Conservation (phyloP, 2,329 filamentous ascomycete species). For the Penicillium aurantiogriseum region DNA sequence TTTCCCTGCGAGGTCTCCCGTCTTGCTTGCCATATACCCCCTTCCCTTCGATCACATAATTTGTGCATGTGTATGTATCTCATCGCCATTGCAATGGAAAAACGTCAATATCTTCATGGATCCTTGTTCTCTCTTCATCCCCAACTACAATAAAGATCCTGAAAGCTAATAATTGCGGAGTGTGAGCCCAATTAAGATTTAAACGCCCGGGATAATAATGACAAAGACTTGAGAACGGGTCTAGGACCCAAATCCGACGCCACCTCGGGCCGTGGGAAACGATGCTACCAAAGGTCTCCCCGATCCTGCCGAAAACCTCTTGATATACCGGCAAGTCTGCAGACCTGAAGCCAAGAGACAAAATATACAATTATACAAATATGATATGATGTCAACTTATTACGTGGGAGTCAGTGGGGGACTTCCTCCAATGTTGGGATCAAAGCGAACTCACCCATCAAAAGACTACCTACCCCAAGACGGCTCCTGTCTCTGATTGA, state of each 20-base stretch:
- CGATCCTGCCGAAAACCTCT: neutral
- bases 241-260: neutral
- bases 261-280: neutral
- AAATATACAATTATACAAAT: neutral
- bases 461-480: neutral
- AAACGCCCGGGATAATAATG: too few relatives aligned
- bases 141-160: neutral
- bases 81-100: conserved; percentile 2
- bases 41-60: conserved; percentile 21
- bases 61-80: conserved; percentile 13
- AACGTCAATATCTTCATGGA: neutral
- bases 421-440: too few relatives aligned
- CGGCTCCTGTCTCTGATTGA: conserved; percentile 13
- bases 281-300: neutral
- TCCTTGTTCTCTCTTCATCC: neutral
- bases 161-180: neutral
- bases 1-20: conserved; percentile 7
- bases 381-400: neutral
- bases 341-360: too few relatives aligned
- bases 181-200: neutral
- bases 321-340: neutral
- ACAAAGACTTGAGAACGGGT: too few relatives aligned
- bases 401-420: too few relatives aligned
- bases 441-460: too few relatives aligned
- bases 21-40: conserved; percentile 29